Evolutionary conservation across 495 filamentous ascomycete species (phyloP).

Genomic region (Podospora conica): DNA sequence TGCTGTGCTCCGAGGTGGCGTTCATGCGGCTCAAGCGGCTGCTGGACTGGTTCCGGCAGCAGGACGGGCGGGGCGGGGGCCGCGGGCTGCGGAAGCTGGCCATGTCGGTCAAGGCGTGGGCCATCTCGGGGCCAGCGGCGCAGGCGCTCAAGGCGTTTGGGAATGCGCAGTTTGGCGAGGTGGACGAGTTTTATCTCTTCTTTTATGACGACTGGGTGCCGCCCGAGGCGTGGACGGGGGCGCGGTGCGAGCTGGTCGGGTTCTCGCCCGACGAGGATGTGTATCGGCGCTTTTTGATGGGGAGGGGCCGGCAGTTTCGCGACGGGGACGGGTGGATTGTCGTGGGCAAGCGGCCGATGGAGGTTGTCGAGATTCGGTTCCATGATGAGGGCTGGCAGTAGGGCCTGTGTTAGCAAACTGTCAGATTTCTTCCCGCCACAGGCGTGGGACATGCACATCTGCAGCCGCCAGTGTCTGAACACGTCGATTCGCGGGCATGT

Average conservation of each 20-base stretch:
- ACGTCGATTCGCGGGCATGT: not conserved
- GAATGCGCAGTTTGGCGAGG: constrained; percentile 19
- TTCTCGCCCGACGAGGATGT: constrained; percentile 10
- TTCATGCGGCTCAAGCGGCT: constrained; percentile 16
- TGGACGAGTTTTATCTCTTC: constrained; percentile 27
- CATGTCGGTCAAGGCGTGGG: constrained; percentile 55
- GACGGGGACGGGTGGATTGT: constrained; percentile 23
- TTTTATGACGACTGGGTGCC: constrained; percentile 20
- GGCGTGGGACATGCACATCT: not conserved
- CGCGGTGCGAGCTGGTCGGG: constrained; percentile 14
- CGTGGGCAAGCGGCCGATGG: constrained; percentile 21
- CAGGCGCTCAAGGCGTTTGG: constrained; percentile 24
- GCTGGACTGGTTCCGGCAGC: constrained; percentile 22
- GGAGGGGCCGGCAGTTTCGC: constrained; percentile 23
- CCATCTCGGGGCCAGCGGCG: constrained; percentile 34
- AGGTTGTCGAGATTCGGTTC: constrained; percentile 23
- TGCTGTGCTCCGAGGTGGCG: constrained; percentile 24
- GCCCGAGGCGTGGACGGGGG: constrained; percentile 19
- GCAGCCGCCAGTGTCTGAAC: constrained; percentile 4
- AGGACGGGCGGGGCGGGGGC: not conserved
- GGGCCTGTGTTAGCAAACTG: not conserved
- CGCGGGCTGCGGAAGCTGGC: constrained; percentile 55
- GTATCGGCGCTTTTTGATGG: constrained; percentile 20
- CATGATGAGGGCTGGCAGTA: constrained; percentile 20
- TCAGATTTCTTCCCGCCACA: not conserved